Conservation (phyloP, 768 basidiomycete genomes). For the Mycena venus region DNA sequence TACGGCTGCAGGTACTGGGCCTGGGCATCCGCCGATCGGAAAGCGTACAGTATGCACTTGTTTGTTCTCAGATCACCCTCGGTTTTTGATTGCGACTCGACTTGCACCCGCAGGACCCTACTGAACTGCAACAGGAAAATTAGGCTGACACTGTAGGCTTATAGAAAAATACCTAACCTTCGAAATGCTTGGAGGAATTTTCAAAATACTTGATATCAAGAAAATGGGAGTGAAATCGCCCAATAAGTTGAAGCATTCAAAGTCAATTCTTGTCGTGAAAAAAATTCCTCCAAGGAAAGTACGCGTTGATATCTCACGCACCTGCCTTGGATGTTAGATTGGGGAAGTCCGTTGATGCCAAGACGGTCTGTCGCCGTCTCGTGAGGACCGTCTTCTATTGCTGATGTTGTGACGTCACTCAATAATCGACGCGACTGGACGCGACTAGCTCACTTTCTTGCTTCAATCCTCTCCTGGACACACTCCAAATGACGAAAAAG, state of each 20-base stretch:
- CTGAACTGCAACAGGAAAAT: not conserved
- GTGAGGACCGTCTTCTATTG: not conserved
- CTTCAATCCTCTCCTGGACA: not conserved
- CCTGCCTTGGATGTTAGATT: not conserved
- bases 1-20: too few species aligned
- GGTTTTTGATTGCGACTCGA: not conserved
- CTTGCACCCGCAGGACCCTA: not conserved
- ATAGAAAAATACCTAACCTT: not conserved
- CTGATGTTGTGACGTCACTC: not conserved
- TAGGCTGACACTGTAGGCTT: not conserved
- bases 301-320: not conserved
- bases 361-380: not conserved
- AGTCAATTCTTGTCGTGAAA: not conserved
- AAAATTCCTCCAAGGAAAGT: not conserved
- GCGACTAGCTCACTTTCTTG: not conserved
- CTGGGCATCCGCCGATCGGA: too few species aligned
- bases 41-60: too few species aligned
- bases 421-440: not conserved
- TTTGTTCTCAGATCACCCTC: not conserved
- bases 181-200: not conserved
- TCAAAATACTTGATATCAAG: not conserved
- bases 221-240: not conserved
- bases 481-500: not conserved
- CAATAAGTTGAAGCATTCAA: not conserved
- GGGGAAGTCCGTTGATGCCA: not conserved